phyloP scores from a whole-genome alignment of 441 rosid species.

The Omphalea diandra region DNA sequence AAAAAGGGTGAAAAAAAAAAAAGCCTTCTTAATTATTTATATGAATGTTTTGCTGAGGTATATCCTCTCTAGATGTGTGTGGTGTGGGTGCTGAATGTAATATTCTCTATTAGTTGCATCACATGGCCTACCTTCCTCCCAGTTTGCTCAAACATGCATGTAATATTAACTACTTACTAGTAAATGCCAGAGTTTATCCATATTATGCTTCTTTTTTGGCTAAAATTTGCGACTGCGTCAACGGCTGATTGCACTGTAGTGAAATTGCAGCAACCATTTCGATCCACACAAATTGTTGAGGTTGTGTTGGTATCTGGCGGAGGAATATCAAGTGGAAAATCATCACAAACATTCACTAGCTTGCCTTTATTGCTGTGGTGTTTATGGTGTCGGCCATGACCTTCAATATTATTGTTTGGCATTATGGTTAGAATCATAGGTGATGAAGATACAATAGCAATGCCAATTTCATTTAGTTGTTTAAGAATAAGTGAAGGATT shows the following conservation, averaged over 20 bases:
- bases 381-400: constrained; percentile 14
- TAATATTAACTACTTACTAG: constrained; percentile 48
- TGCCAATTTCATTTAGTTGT: constrained; percentile 19
- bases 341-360: constrained; percentile 52
- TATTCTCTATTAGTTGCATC: too few species aligned
- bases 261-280: constrained; percentile 81
- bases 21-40: too few species aligned
- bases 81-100: too few species aligned
- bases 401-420: not conserved
- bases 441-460: not conserved
- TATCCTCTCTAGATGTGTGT: too few species aligned
- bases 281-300: constrained; percentile 63
- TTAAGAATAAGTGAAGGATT: constrained; percentile 8
- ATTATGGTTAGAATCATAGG: constrained; percentile 15
- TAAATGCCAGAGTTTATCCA: constrained; percentile 88
- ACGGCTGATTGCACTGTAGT: constrained; percentile 80
- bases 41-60: too few species aligned
- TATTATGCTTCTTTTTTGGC: constrained; percentile 56
- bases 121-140: too few species aligned
- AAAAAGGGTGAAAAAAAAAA: not conserved
- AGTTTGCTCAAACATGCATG: too few species aligned
- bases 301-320: constrained; percentile 72
- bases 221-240: constrained; percentile 51
- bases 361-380: constrained; percentile 29
- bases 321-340: constrained; percentile 59